Base-by-base conservation (phyloP, 2,329 filamentous ascomycete species). In the Aspergillus jensenii region DNA sequence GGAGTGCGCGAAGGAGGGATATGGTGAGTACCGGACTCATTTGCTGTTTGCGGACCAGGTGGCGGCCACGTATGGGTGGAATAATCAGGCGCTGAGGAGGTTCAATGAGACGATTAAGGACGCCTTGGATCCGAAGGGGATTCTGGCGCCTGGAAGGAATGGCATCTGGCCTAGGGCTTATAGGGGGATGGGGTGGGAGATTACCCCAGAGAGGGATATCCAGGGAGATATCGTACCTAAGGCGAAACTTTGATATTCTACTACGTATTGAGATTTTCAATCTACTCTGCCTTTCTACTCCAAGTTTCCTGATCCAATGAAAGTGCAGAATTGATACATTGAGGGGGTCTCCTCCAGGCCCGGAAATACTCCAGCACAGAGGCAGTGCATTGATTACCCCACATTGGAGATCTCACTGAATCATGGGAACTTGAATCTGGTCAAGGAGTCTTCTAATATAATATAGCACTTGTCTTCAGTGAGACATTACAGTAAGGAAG, bases 41-140 rank as follows among this genome's bases (percentile, higher is more conserved):
- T 61, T 81, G 46, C 71, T 74, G 6, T 65, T 80, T 23, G 79
- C 78, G 71, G 79, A 81, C 55, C 78, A 81, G 66, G 75, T 81
- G 14, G 75, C 77, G 1, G 70, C 67, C 8, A 80, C 78, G 4
- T 81, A 82, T 59, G 76, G 71, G 52, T 81, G 74, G 70, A 78
- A 78, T 49, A 65, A 76, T 27, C 71, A 74, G 39, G 74, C 74
- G 11, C 62, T 77, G 52, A 75, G 78, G 73, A 70, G 71, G 46
- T 73, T 81, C 47, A 79, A 80, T 52, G 74, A 79, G 64, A 71
- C 62, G 8, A 66, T 80, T 17, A 81, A 81, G 67, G 74, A 81
- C 39, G 71, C 74, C 0, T 57, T 81, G 23, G 79, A 81, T 54
- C 78, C 78, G 0, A 73, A 72, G 37, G 68, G 71, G 0, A 71